Evolutionary conservation across 2,329 filamentous ascomycete genomes (phyloP).

Genomic region (Scedosporium apiospermum): DNA sequence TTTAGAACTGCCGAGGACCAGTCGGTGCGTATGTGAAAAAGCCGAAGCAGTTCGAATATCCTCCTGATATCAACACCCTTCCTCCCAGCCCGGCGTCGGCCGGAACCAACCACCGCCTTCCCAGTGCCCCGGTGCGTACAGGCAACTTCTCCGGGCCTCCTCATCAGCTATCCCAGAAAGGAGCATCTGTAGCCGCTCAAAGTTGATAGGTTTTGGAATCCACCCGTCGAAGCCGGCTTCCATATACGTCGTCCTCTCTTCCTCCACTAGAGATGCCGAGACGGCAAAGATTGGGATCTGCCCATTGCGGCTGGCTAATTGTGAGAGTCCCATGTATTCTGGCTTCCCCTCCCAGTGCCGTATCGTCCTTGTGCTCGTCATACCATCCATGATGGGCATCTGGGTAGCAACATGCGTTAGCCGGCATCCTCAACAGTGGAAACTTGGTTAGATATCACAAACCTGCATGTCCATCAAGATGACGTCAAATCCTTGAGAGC

Average conservation of each 20-base stretch:
- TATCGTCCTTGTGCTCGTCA: constrained; percentile 76
- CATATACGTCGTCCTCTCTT: constrained; percentile 58
- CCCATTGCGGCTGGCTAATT: constrained; percentile 48
- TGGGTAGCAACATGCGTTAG: constrained; percentile 23
- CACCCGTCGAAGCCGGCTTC: constrained; percentile 79
- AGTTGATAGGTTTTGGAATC: constrained; percentile 84
- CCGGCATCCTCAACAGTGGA: background rate
- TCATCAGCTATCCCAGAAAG: constrained; percentile 59
- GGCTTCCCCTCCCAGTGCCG: constrained; percentile 56
- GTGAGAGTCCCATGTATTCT: constrained; percentile 41
- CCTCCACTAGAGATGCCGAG: constrained; percentile 71
- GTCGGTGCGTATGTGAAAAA: background rate
- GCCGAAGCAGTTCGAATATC: background rate
- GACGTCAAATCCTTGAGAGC: constrained; percentile 57
- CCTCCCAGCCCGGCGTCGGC: background rate
- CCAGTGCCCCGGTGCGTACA: constrained; percentile 68
- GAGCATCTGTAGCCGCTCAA: constrained; percentile 60
- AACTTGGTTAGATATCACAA: constrained; percentile 20
- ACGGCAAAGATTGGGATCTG: constrained; percentile 78
- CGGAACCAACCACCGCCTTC: constrained; percentile 79
- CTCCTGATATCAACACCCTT: background rate
- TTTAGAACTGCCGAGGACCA: no score
- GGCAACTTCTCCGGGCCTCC: constrained; percentile 44
- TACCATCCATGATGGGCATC: constrained; percentile 89
- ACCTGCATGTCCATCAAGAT: constrained; percentile 93